Base-by-base conservation (phyloP, 75 land plant genomes). In the Isoetes taiwanensis region DNA sequence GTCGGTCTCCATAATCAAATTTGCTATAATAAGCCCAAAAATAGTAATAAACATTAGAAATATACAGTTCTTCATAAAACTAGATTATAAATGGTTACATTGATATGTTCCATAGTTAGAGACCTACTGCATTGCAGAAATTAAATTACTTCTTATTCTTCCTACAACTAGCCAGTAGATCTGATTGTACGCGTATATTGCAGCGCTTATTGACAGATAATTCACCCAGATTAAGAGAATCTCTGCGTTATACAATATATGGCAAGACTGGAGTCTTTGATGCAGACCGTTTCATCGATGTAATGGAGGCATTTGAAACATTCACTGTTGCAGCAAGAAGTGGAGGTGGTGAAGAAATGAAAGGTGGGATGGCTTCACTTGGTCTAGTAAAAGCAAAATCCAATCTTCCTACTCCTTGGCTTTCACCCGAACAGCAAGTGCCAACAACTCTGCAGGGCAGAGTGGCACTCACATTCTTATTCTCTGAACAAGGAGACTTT, bases 231-330 rank as follows among this genome's bases (percentile, higher is more conserved):
- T 58, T 94, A 53, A 82, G 96, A 64, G 79, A 60, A 70, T 84
- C 99, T 40, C 70, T 94, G 34, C 80, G 91, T 8, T 94, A 94
- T 59, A 94, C 96, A 4, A 84, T 94, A 52, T 94, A 94, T 77
- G 99, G 99, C 29, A 85, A 85, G 54, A 66, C 82, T 58, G 96
- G 91, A 16, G 76, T 78, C 31, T 94, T 94, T 76, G 91, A 94
- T 68, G 99, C 90, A 59, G 99, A 94, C 46, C 78, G 96, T 61
- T 94, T 94, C 38, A 94, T 94, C 60, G 99, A 94, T 72, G 90
- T 94, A 34, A 84, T 94, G 96, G 87, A 94, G 76, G 99, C 99
- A 3, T 94, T 94, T 69, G 99, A 94, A 63, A 80, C 59, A 52
- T 94, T 94, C 56, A 76, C 81, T 32, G 63, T 50, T 48, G 90